These are phyloP conservation scores for Tulasnella calospora DNA, from an alignment of 768 basidiomycete genomes.

Conservation along the genomic window DNA sequence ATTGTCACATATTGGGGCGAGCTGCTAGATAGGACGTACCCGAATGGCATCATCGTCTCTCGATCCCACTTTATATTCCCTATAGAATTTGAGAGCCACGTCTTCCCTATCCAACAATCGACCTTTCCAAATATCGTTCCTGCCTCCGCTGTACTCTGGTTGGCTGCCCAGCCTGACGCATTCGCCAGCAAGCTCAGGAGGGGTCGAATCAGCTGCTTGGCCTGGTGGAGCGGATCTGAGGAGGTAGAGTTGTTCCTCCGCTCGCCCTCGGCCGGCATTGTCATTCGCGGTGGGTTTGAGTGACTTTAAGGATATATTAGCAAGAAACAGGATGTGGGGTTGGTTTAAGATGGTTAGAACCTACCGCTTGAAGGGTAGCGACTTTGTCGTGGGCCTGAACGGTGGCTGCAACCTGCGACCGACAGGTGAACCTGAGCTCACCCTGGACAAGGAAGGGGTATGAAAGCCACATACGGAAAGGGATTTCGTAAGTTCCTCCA, in stretches of 20 bases:
- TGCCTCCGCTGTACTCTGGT: not conserved
- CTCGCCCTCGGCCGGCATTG: not conserved
- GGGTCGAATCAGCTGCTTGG: not conserved
- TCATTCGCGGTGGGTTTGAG: not conserved
- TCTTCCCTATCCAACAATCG: slow-evolving; percentile 2
- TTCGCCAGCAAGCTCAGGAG: not conserved
- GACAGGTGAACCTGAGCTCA: not conserved
- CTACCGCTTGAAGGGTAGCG: not conserved
- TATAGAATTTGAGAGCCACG: slow-evolving; percentile 6
- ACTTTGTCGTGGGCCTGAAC: not conserved
- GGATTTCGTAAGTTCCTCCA: too few species aligned
- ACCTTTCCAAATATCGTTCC: slow-evolving; percentile 18
- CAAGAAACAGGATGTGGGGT: not conserved
- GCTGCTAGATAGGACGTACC: not conserved
- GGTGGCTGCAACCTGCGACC: not conserved
- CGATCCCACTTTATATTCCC: not conserved
- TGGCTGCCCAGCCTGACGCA: not conserved
- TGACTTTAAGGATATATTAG: not conserved
- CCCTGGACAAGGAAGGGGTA: not conserved
- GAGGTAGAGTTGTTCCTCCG: not conserved
- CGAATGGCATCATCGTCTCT: not conserved
- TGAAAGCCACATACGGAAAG: too few species aligned
- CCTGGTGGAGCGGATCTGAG: not conserved
- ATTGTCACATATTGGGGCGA: not conserved
- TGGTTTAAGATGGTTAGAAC: not conserved